phyloP scores from a whole-genome alignment of 1,284 basidiomycete genomes.

The Puccinia triticina region DNA sequence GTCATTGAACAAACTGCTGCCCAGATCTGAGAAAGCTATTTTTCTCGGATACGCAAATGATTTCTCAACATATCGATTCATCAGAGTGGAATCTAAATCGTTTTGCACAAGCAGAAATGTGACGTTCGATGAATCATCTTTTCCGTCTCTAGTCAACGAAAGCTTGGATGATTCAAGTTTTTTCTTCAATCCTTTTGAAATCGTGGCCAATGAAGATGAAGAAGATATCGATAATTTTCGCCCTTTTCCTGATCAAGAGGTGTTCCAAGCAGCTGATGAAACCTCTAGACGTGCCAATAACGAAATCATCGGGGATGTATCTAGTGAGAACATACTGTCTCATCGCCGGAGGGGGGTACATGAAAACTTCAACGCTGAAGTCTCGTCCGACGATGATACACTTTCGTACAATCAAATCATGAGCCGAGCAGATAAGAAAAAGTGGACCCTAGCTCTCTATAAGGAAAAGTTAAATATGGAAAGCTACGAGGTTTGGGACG shows the following conservation, averaged over 20 bases:
- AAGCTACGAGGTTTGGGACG: neutral
- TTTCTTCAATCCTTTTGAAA: constrained; percentile 15
- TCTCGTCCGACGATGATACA: neutral
- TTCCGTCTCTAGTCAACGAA: neutral
- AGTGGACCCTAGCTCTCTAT: neutral
- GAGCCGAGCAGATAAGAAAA: neutral
- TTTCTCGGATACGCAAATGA: constrained; percentile 13
- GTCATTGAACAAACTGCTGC: neutral
- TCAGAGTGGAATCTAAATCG: no score
- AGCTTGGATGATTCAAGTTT: neutral
- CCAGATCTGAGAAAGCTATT: neutral
- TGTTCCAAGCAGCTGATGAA: no score
- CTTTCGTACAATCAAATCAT: neutral
- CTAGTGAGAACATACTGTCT: neutral
- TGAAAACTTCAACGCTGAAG: neutral
- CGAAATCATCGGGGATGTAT: constrained; percentile 12
- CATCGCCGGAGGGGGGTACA: no score
- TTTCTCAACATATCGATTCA: neutral
- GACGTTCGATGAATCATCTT: neutral
- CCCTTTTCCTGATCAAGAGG: neutral
- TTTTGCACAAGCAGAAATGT: neutral
- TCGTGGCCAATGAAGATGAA: neutral
- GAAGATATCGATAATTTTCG: neutral
- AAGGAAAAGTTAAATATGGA: neutral
- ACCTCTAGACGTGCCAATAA: no score